Conservation (phyloP, 257 asterid species). For the Solanum pinnatisectum region DNA sequence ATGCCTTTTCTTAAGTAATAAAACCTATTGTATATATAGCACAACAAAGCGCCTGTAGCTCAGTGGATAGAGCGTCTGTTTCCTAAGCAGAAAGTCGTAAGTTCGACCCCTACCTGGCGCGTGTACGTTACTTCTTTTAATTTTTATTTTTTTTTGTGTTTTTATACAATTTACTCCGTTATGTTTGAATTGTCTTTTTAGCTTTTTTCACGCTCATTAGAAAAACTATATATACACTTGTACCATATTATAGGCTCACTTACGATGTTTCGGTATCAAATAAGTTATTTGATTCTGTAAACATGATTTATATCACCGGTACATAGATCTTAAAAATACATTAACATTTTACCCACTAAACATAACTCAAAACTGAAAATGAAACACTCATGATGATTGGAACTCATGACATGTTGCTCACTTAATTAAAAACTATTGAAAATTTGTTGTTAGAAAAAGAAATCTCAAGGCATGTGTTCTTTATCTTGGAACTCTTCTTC, state of each 20-base stretch:
- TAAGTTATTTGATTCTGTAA: neutral
- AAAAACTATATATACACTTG: too few relatives aligned
- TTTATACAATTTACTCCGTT: neutral
- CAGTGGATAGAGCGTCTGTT: conserved; percentile 99
- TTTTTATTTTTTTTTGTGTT: neutral
- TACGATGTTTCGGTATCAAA: neutral
- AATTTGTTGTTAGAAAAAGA: too few relatives aligned
- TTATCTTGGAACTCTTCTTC: neutral
- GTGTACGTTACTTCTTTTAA: neutral
- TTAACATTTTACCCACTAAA: neutral
- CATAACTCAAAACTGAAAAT: neutral
- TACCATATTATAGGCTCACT: neutral
- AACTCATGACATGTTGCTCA: neutral
- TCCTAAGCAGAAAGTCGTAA: conserved; percentile 98
- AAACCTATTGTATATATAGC: too few relatives aligned
- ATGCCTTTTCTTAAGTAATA: too few relatives aligned
- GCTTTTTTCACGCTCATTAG: neutral
- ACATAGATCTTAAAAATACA: neutral
- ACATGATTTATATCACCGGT: neutral
- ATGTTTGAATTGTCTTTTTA: neutral
- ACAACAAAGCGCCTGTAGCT: conserved; percentile 76
- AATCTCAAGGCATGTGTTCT: neutral
- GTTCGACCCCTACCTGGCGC: conserved; percentile 99
- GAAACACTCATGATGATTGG: neutral
- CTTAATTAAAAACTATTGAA: neutral